phyloP scores from a whole-genome alignment of 2,329 filamentous ascomycete genomes.

The Coniochaeta prunicola region DNA sequence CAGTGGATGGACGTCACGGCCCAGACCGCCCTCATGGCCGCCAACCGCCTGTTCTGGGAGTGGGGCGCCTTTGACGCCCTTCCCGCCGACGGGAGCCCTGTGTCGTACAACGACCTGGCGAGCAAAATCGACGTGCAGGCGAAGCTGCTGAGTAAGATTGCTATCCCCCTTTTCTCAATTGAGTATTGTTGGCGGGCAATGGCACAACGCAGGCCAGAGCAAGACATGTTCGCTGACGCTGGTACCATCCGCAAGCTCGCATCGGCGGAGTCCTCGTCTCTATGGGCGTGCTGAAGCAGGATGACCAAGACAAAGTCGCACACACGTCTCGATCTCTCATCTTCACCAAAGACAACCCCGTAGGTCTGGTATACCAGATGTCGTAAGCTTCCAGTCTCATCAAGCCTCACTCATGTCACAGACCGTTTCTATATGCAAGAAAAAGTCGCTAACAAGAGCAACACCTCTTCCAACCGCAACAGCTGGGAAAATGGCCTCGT shows the following conservation, averaged over 20 bases:
- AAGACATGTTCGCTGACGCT: neutral
- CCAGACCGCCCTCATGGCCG: slow-evolving; percentile 13
- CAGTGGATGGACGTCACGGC: slow-evolving; percentile 12
- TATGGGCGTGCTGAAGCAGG: slow-evolving; percentile 9
- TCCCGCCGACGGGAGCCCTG: slow-evolving; percentile 7
- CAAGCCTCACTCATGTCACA: no score
- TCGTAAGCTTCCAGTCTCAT: slow-evolving; percentile 7
- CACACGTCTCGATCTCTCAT: slow-evolving; percentile 11
- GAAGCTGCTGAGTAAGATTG: slow-evolving; percentile 8
- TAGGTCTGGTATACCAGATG: slow-evolving; percentile 7
- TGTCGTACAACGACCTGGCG: slow-evolving; percentile 13
- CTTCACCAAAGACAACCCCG: slow-evolving; percentile 6
- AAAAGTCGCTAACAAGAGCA: no score
- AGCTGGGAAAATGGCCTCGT: slow-evolving; percentile 14
- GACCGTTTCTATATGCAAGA: no score
- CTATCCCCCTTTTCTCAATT: neutral
- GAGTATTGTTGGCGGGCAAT: neutral
- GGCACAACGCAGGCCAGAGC: neutral
- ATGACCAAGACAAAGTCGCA: slow-evolving; percentile 5
- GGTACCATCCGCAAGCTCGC: neutral
- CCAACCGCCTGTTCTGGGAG: slow-evolving; percentile 15
- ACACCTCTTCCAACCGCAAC: no score
- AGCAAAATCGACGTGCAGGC: slow-evolving; percentile 8
- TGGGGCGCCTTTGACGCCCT: slow-evolving; percentile 17
- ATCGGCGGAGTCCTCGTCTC: slow-evolving; percentile 12